Base-by-base conservation (phyloP, 2,329 filamentous ascomycete genomes). In the Aspergillus pseudonomiae region DNA sequence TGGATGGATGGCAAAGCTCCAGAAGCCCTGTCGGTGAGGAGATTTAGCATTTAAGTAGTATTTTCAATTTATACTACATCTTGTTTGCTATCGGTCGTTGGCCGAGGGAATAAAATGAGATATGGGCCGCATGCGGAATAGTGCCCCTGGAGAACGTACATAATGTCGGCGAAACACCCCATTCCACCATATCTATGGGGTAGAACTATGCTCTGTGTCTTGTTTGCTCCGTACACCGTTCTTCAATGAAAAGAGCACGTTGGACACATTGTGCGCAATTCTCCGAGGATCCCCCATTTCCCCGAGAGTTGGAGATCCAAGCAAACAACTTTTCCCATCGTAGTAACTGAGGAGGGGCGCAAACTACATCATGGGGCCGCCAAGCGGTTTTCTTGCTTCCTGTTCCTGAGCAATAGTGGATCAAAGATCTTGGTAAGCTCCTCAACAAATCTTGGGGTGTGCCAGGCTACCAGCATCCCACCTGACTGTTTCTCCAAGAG, bases 131-230 rank as follows among this genome's bases (percentile, higher is more conserved):
- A 39, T 39, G 12, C 52, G 32, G 21, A 19, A 26, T 39, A 7
- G 32, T 26, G 34, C 52, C 52, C 52, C 52, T 55, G 52, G 52
- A n/a, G 11, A 26, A 55, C 12, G 36, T 34, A 26, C 52, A 55
- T 55, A 55, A 55, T 55, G 52, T 55, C 52, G 52, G 52, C 34
- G 52, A 55, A 55, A 55, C n/a, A 9, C 34, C 52, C 34, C 52
- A 36, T 36, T 39, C 21, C 6, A 26, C 32, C n/a, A 55, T 54
- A 7, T 24, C 16, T 4, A 54, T 4, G 30, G 52, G 26, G 24
- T 30, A 19, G 4, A 30, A 30, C 10, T 19, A 10, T 32, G 19
- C 10, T 4, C 9, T 30, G 26, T 32, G 16, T 34, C 6, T 9
- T 52, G 19, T 32, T 34, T 52, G 1, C 19, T 6, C 16, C 28